phyloP scores from a whole-genome alignment of 495 filamentous ascomycete genomes.

The Penicillium arizonense region DNA sequence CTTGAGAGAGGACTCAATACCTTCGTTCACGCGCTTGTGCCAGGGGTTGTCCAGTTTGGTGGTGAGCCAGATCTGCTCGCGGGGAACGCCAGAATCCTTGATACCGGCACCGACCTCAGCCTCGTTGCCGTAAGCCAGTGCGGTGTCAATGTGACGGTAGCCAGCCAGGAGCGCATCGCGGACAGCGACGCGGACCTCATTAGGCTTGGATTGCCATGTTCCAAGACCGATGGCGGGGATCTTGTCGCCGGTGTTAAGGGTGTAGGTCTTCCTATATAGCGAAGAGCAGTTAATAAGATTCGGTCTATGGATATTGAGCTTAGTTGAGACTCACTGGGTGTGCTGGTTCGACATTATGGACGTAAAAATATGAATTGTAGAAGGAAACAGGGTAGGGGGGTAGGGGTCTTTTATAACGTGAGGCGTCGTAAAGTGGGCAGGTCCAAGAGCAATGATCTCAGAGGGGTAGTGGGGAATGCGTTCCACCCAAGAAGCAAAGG shows the following conservation, averaged over 20 bases:
- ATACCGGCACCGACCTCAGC: slow-evolving; percentile 78
- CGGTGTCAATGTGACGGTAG: slow-evolving; percentile 71
- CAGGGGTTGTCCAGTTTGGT: slow-evolving; percentile 85
- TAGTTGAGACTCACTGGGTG: slow-evolving; percentile 36
- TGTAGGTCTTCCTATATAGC: slow-evolving; percentile 56
- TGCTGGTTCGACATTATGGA: slow-evolving; percentile 42
- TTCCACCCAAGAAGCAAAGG: no score
- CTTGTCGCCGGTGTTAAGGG: slow-evolving; percentile 75
- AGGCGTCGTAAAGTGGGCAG: slow-evolving; percentile 27
- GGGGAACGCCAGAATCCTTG: slow-evolving; percentile 73
- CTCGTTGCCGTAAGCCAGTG: slow-evolving; percentile 85
- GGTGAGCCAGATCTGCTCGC: slow-evolving; percentile 80
- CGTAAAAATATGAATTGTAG: background rate
- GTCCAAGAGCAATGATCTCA: slow-evolving; percentile 36
- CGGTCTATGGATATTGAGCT: background rate
- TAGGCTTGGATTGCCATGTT: slow-evolving; percentile 72
- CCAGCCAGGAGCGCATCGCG: slow-evolving; percentile 72
- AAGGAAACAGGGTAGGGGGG: background rate
- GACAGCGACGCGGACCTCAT: slow-evolving; percentile 68
- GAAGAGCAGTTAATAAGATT: slow-evolving; percentile 1
- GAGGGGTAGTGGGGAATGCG: background rate
- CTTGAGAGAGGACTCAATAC: slow-evolving; percentile 66
- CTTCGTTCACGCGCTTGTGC: slow-evolving; percentile 70
- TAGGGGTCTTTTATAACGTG: slow-evolving; percentile 8
- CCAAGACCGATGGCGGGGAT: slow-evolving; percentile 82